Percentiles rank a stretch among this genome's conserved stretches.
Conservation (phyloP, 2,329 filamentous ascomycete genomes). For the Neonectria coccinea region DNA sequence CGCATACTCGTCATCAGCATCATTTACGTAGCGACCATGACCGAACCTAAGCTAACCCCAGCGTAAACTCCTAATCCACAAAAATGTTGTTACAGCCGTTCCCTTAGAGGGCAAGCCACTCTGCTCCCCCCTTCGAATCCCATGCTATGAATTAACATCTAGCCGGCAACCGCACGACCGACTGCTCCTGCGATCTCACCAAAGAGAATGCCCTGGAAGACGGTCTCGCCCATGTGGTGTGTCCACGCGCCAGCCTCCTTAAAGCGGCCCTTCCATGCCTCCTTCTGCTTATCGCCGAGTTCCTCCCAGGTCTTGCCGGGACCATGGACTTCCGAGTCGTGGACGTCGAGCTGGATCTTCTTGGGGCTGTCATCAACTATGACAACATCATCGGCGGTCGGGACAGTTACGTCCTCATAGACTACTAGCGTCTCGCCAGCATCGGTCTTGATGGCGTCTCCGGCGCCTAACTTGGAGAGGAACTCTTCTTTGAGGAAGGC, state of each 20-base stretch:
- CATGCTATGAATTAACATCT: constrained; percentile 29
- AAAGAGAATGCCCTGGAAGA: constrained; percentile 83
- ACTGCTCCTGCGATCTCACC: constrained; percentile 75
- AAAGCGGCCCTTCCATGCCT: constrained; percentile 76
- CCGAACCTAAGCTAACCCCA: background rate
- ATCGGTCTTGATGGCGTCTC: constrained; percentile 44
- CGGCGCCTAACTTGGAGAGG: constrained; percentile 53
- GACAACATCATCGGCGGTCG: constrained; percentile 30
- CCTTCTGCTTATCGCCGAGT: constrained; percentile 70
- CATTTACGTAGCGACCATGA: background rate
- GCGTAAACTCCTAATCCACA: constrained; percentile 1
- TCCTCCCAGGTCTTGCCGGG: constrained; percentile 78
- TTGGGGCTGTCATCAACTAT: constrained; percentile 37
- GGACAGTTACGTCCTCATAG: constrained; percentile 42
- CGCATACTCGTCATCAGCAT: background rate
- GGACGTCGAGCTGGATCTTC: constrained; percentile 56
- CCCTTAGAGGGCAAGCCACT: background rate
- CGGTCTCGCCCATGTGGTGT: constrained; percentile 80
- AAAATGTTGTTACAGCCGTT: constrained; percentile 15
- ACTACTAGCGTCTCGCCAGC: constrained; percentile 56
- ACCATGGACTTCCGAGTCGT: constrained; percentile 61
- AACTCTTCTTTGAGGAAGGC: constrained; percentile 49
- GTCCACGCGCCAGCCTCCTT: constrained; percentile 80
- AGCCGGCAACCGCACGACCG: constrained; percentile 62
- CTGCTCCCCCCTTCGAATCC: background rate